These are phyloP conservation scores for Obelidium mucronatum DNA, from an alignment of 192 early-diverging fungal species.

Conservation along the genomic window DNA sequence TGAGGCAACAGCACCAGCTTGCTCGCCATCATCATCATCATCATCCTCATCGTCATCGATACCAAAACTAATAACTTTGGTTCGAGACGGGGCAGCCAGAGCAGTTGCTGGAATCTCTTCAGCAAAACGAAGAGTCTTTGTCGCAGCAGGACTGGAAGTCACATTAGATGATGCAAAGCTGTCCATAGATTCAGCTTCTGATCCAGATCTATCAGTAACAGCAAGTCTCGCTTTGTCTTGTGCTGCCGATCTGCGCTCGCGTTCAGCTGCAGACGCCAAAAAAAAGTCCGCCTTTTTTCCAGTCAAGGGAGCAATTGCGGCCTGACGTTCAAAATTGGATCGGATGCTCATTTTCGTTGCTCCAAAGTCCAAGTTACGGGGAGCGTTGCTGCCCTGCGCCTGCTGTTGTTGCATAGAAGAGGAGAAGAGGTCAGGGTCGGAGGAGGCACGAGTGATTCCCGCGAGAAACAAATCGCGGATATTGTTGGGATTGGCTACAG, in stretches of 20 bases:
- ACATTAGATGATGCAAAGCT: not conserved
- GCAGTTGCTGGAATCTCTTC: not conserved
- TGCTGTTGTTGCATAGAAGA: not conserved
- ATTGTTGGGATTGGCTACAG: not conserved
- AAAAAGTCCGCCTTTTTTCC: constrained; percentile 40
- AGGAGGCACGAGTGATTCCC: constrained; percentile 7
- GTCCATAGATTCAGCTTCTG: not conserved
- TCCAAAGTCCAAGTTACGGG: not conserved
- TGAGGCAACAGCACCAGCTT: not conserved
- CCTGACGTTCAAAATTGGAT: constrained; percentile 7
- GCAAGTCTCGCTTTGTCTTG: not conserved
- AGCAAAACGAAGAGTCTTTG: constrained; percentile 21
- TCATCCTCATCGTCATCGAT: constrained; percentile 7
- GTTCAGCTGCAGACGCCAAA: constrained; percentile 31
- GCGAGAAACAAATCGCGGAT: constrained; percentile 19
- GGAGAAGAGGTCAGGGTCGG: constrained; percentile 32
- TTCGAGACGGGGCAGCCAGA: not conserved
- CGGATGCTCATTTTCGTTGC: not conserved
- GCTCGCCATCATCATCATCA: constrained; percentile 4
- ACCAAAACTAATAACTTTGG: not conserved
- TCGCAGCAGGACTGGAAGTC: not conserved
- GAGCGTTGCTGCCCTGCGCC: not conserved
- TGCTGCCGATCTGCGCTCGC: not conserved
- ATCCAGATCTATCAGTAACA: not conserved
- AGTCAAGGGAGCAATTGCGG: constrained; percentile 3